A percentile compares a stretch with the other conserved stretches of the same genome.
phyloP scores from a whole-genome alignment of 352 stramenopile species.

The Blastocystis sp. region DNA sequence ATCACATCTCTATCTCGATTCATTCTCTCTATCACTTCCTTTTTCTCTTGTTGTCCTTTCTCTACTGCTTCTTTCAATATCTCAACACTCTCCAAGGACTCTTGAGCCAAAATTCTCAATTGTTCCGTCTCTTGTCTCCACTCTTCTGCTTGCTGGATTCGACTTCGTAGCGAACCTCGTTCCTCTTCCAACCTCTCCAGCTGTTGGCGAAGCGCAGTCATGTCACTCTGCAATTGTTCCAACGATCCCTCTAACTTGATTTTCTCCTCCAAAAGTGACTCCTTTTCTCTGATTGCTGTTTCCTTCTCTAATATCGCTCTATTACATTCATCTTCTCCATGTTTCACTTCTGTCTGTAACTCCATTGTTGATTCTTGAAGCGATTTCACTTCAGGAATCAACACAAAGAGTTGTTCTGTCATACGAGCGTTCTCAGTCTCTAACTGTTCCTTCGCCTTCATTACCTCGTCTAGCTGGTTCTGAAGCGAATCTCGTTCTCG shows the following conservation, averaged over 20 bases:
- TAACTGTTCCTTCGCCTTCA: background rate
- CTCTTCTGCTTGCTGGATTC: background rate
- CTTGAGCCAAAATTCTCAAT: background rate
- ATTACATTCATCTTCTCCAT: background rate
- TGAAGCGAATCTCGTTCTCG: slow-evolving; percentile 22
- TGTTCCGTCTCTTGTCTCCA: background rate
- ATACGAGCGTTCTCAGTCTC: slow-evolving; percentile 43
- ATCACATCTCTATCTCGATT: background rate
- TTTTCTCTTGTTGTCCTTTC: background rate
- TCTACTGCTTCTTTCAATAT: background rate
- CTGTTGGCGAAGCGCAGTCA: background rate
- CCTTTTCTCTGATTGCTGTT: background rate
- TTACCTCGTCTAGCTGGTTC: slow-evolving; percentile 42
- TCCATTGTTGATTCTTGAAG: background rate
- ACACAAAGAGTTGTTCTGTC: background rate
- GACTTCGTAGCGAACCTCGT: background rate
- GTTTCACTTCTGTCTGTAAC: slow-evolving; percentile 17
- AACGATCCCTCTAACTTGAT: background rate
- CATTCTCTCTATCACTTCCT: background rate
- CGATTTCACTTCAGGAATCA: background rate
- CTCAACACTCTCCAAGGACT: background rate
- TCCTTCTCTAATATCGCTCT: background rate
- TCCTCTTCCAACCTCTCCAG: background rate
- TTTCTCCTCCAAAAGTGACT: background rate
- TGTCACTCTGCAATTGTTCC: background rate